These are phyloP conservation scores for Zalaria sp. DNA, from an alignment of 2,329 filamentous ascomycete species.

Conservation along the genomic window DNA sequence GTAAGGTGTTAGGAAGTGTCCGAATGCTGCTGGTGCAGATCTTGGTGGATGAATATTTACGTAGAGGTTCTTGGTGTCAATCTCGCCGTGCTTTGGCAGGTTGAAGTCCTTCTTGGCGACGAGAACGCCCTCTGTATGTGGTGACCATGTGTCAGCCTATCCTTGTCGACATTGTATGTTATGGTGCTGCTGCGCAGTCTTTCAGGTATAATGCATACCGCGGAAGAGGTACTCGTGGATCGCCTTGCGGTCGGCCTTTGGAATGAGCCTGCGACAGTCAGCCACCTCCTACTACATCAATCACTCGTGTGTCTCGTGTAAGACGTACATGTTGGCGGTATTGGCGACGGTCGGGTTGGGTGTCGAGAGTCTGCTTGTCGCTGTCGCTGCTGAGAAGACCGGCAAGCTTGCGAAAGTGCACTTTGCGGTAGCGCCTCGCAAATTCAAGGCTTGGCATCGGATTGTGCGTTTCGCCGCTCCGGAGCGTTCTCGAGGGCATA, in stretches of 20 bases:
- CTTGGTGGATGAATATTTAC: neutral
- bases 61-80: slow-evolving; percentile 80
- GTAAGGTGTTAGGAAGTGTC: slow-evolving; percentile 2
- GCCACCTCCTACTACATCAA: slow-evolving; percentile 3
- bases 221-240: slow-evolving; percentile 99
- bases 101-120: slow-evolving; percentile 99
- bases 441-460: no score
- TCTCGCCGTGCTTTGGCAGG: slow-evolving; percentile 91
- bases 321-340: slow-evolving; percentile 28
- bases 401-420: no score
- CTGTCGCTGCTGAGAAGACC: no score
- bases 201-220: slow-evolving; percentile 8
- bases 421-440: no score
- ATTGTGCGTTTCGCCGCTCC: no score
- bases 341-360: slow-evolving; percentile 6
- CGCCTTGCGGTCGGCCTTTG: slow-evolving; percentile 99
- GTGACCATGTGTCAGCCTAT: slow-evolving; percentile 22
- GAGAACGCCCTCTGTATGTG: slow-evolving; percentile 55
- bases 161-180: slow-evolving; percentile 11
- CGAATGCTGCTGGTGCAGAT: neutral
- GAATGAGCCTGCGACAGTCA: slow-evolving; percentile 65
- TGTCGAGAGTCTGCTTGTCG: neutral
- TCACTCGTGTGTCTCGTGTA: neutral
- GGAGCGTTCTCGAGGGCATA: no score
- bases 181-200: slow-evolving; percentile 1